A percentile compares a stretch with the other conserved stretches of the same genome.
phyloP scores from a whole-genome alignment of 23 red algal genomes.

The Cyanidiococcus yangmingshanensis region DNA sequence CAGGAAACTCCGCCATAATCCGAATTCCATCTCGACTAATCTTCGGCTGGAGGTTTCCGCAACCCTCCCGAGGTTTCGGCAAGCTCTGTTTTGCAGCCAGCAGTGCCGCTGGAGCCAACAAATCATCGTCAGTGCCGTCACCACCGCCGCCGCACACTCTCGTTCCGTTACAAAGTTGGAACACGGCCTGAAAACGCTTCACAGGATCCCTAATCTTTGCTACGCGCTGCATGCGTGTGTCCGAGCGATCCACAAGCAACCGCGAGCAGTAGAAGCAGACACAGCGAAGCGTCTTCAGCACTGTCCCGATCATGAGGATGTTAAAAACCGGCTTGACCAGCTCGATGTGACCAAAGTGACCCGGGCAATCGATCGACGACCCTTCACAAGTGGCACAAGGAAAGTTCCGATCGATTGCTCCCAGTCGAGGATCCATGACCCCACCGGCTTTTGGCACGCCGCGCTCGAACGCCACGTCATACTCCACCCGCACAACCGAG shows the following conservation, averaged over 20 bases:
- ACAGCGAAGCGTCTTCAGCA: slow-evolving; percentile 71
- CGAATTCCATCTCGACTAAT: slow-evolving; percentile 69
- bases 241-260: slow-evolving; percentile 35
- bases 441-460: slow-evolving; percentile 64
- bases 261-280: slow-evolving; percentile 91
- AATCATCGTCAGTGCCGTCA: neutral
- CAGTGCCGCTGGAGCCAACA: neutral
- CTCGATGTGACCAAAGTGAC: slow-evolving; percentile 98
- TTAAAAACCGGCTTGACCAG: slow-evolving; percentile 88
- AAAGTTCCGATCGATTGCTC: slow-evolving; percentile 61
- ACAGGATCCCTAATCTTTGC: neutral
- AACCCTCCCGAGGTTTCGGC: slow-evolving; percentile 26
- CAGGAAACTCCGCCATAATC: slow-evolving; percentile 72
- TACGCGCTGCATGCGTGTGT: slow-evolving; percentile 16
- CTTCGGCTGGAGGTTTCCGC: slow-evolving; percentile 76
- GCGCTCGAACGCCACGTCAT: slow-evolving; percentile 74
- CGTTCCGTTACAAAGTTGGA: neutral
- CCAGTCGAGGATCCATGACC: slow-evolving; percentile 80
- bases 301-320: slow-evolving; percentile 57
- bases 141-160: neutral
- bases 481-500: slow-evolving; percentile 34
- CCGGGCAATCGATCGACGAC: slow-evolving; percentile 58
- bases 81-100: slow-evolving; percentile 1
- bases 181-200: slow-evolving; percentile 13
- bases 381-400: slow-evolving; percentile 82